Conservation (phyloP, 371 early-diverging fungal genomes). For the Mortierella sp. region DNA sequence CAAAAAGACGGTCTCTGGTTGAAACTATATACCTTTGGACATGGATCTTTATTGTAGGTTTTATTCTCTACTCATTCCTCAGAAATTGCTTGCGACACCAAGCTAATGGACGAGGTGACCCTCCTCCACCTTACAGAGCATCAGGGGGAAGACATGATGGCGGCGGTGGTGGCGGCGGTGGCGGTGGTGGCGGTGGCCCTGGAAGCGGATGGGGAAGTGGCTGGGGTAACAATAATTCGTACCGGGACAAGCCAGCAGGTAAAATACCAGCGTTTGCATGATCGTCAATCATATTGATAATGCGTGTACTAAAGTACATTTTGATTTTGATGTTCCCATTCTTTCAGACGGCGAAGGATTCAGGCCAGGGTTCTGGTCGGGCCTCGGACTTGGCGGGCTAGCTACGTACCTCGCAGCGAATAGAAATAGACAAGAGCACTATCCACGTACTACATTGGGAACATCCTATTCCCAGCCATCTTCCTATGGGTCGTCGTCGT, state of each 20-base stretch:
- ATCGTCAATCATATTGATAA: neutral
- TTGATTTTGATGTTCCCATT: neutral
- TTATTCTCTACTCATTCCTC: conserved; percentile 25
- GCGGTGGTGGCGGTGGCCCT: conserved; percentile 43
- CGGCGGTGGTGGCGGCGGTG: conserved; percentile 40
- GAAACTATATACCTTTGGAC: conserved; percentile 18
- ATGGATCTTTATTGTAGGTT: conserved; percentile 26
- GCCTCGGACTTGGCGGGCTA: conserved; percentile 53
- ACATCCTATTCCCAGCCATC: conserved; percentile 9
- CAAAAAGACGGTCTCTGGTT: conserved; percentile 24
- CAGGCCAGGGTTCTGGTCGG: conserved; percentile 60
- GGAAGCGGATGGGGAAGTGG: conserved; percentile 36
- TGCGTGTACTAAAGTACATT: neutral
- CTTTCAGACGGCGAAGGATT: conserved; percentile 27
- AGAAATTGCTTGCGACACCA: conserved; percentile 28
- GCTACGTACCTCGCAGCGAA: conserved; percentile 46
- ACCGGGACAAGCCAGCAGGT: conserved; percentile 30
- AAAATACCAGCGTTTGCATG: neutral
- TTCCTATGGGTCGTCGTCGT: conserved; percentile 6
- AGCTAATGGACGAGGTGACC: conserved; percentile 10
- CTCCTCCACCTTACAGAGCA: conserved; percentile 52
- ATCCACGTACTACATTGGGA: neutral
- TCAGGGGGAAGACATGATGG: conserved; percentile 41
- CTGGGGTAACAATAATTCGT: conserved; percentile 25
- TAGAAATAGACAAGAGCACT: conserved; percentile 18